Percentiles rank a stretch among this genome's conserved stretches.
These are phyloP conservation scores for Pseudognaphalium luteoalbum DNA, from an alignment of 129 eudicot genomes.

Conservation along the genomic window DNA sequence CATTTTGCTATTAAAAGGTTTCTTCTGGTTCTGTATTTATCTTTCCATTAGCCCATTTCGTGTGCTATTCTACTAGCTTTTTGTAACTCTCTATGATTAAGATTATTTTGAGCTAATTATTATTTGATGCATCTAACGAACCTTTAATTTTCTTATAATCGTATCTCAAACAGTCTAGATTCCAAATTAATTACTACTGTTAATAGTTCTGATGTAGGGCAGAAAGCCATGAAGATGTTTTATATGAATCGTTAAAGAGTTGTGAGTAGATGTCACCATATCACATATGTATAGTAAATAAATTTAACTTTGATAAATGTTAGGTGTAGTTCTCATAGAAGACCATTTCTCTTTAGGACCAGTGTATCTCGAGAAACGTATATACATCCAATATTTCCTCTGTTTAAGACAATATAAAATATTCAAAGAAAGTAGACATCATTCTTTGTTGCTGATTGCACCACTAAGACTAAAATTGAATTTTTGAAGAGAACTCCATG, in stretches of 20 bases:
- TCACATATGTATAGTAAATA: constrained; percentile 27
- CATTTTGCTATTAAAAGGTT: too few species aligned
- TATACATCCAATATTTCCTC: background rate
- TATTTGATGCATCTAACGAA: too few species aligned
- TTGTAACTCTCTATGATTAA: too few species aligned
- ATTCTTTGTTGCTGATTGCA: too few species aligned
- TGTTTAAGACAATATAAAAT: background rate
- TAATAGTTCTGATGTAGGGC: constrained; percentile 28
- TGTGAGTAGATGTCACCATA: constrained; percentile 60
- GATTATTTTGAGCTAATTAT: too few species aligned
- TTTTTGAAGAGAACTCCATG: too few species aligned
- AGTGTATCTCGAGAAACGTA: constrained; percentile 41
- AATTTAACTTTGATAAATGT: constrained; percentile 9
- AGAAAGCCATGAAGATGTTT: constrained; percentile 25
- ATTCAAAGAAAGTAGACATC: too few species aligned
- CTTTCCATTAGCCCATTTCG: too few species aligned
- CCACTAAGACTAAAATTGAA: too few species aligned
- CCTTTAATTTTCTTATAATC: background rate
- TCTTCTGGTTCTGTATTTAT: too few species aligned
- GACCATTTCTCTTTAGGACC: constrained; percentile 59
- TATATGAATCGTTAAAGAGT: constrained; percentile 29
- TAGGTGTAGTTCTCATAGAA: constrained; percentile 42
- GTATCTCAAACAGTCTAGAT: background rate
- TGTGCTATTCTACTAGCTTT: too few species aligned
- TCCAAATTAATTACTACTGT: background rate